These are phyloP conservation scores for Eimeria falciformis DNA, from an alignment of 169 alveolate genomes.

Conservation along the genomic window DNA sequence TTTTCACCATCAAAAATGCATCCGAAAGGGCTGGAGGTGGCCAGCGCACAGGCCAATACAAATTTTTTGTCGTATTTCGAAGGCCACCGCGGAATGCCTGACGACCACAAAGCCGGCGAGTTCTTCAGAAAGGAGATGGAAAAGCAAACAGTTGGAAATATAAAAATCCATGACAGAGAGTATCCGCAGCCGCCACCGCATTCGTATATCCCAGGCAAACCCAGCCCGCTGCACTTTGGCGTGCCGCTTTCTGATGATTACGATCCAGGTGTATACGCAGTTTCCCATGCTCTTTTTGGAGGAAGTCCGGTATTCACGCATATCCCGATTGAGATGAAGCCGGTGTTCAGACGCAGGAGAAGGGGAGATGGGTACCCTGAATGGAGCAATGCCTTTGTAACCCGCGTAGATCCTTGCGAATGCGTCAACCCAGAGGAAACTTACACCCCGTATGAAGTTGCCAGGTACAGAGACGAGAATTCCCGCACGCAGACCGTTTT, in stretches of 20 bases:
- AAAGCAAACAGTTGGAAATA: background rate
- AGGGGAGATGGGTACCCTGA: slow-evolving; percentile 86
- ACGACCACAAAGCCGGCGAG: background rate
- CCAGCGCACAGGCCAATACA: background rate
- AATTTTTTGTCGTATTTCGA: slow-evolving; percentile 10
- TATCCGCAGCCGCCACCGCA: slow-evolving; percentile 37
- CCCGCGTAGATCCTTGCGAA: slow-evolving; percentile 82
- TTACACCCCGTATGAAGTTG: slow-evolving; percentile 80
- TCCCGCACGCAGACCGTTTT: no score
- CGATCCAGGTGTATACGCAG: slow-evolving; percentile 84
- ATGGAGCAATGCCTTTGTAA: slow-evolving; percentile 88
- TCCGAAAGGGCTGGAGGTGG: no score
- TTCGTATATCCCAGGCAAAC: background rate
- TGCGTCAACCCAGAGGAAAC: slow-evolving; percentile 80
- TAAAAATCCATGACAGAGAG: slow-evolving; percentile 7
- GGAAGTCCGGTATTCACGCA: slow-evolving; percentile 76
- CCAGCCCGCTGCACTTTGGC: slow-evolving; percentile 71
- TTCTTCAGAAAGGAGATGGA: background rate
- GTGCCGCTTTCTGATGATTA: slow-evolving; percentile 60
- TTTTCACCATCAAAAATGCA: background rate
- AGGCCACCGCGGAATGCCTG: background rate
- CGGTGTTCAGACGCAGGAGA: slow-evolving; percentile 84
- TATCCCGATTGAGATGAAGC: slow-evolving; percentile 79
- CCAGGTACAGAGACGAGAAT: slow-evolving; percentile 74
- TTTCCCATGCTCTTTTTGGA: slow-evolving; percentile 82